Base-by-base conservation (phyloP, 768 basidiomycete genomes). In the Exsudoporus frostii region DNA sequence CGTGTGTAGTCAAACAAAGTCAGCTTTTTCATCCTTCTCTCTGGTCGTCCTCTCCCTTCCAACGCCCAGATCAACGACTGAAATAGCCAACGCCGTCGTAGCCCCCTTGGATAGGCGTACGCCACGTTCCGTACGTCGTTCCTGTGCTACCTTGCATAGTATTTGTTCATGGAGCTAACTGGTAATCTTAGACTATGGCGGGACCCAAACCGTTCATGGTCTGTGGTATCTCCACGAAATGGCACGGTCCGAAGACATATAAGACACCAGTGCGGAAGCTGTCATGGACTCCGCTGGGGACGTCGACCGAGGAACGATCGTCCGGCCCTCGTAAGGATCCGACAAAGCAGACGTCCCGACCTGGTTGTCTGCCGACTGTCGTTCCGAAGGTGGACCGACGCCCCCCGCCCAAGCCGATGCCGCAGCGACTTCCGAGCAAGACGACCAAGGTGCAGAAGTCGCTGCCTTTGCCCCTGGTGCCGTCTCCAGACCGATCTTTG, bases 141-240 rank as follows among this genome's bases (percentile, higher is more conserved):
- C n/a, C 7, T 11, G 5, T 36, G 22, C 20, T 37, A 5, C 17
- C 14, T 17, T 22, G 7, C 17, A n/a, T 20, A 11, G 2, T 2
- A 19, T 17, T 33, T 19, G 17, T 33, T 25, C 19, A 25, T 9
- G 27, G 7, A 17, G 15, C 15, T 34, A 3, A 52, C 37, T 15
- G 10, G 17, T 20, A 5, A 7, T 27, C 13, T n/a, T 19, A 55
- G 53, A 9, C 17, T 19, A 33, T 33, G 53, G 27, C 19, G 13
- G 36, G 5, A 7, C 24, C 19, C 1, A 60, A 14, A 24, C 57
- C 52, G 14, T 59, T 63, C 19, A 57, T 63, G 24, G 54, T 62
- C n/a, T 17, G n/a, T 8, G 48, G 40, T 6, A 0, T 48, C 2
- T 13, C 22, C 22, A 44, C 52, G 15, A 59, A 59, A 24, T 48